Percentiles rank a stretch among this genome's conserved stretches.
Evolutionary conservation across 257 asterid genomes (phyloP).

Genomic region (Primulina eburnea): DNA sequence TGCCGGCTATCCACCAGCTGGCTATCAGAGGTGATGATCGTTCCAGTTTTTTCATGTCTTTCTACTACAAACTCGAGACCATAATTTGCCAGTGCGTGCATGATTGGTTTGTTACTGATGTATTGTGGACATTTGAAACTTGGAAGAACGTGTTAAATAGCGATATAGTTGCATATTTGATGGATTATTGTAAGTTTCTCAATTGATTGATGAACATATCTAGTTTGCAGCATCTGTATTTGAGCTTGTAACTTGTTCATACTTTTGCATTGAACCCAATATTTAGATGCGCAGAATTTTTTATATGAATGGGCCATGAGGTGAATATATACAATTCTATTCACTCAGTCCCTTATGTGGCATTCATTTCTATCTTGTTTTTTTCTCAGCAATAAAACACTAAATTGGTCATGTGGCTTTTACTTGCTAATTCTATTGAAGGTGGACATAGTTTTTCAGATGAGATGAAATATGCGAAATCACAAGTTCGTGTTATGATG

Average conservation of each 20-base stretch:
- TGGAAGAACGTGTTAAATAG: slow-evolving; percentile 19
- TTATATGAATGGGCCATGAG: too few relatives aligned
- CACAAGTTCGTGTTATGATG: too few relatives aligned
- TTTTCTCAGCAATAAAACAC: neutral
- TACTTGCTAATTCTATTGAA: too few relatives aligned
- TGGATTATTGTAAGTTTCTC: neutral
- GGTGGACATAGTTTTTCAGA: too few relatives aligned
- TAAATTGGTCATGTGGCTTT: too few relatives aligned
- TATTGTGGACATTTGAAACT: slow-evolving; percentile 10
- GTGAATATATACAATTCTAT: too few relatives aligned
- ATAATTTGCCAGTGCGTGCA: slow-evolving; percentile 2
- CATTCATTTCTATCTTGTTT: neutral
- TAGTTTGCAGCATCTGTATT: neutral
- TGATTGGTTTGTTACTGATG: slow-evolving; percentile 19
- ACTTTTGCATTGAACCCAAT: neutral
- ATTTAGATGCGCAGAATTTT: neutral
- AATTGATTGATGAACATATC: slow-evolving; percentile 22
- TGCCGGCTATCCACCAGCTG: slow-evolving; percentile 6
- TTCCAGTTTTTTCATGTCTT: neutral
- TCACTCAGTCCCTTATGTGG: too few relatives aligned
- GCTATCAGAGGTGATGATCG: slow-evolving; percentile 48
- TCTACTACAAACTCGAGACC: neutral
- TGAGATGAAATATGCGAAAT: too few relatives aligned
- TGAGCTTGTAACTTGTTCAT: neutral
- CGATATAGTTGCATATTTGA: slow-evolving; percentile 15